Percentiles rank a stretch among this genome's conserved stretches.
Evolutionary conservation across 2,329 filamentous ascomycete genomes (phyloP).

Genomic region (Sporothrix brasiliensis): DNA sequence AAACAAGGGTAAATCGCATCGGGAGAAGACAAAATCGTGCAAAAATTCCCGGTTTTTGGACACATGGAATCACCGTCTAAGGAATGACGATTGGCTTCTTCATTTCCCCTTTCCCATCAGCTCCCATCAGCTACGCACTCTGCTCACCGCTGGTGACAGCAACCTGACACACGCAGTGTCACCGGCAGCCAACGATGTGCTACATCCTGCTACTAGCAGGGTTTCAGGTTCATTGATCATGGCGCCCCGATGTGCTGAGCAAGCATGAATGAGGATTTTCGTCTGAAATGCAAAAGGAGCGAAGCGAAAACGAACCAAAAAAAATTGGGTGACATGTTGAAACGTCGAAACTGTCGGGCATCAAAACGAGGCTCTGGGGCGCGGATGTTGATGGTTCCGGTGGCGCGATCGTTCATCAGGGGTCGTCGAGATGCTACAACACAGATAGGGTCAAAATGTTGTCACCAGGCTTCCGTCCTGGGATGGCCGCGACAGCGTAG

Average conservation of each 20-base stretch:
- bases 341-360: not conserved
- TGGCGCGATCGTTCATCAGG: not conserved
- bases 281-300: conserved; percentile 25
- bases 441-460: not conserved
- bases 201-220: conserved; percentile 26
- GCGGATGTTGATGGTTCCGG: conserved; percentile 13
- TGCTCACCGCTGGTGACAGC: not conserved
- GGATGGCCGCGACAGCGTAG: not conserved
- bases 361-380: not conserved
- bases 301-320: not conserved
- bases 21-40: not conserved
- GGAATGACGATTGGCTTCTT: not conserved
- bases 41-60: conserved; percentile 8
- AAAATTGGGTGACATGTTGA: not conserved
- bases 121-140: not conserved
- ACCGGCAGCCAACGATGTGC: conserved; percentile 27
- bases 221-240: conserved; percentile 30
- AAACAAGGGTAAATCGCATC: conserved; percentile 7
- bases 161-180: conserved; percentile 30
- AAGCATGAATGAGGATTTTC: conserved; percentile 31
- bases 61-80: not conserved
- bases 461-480: not conserved
- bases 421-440: not conserved
- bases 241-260: conserved; percentile 5
- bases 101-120: not conserved